Conservation (phyloP, 2,329 filamentous ascomycete genomes). For the Cryphonectria nitschkei region DNA sequence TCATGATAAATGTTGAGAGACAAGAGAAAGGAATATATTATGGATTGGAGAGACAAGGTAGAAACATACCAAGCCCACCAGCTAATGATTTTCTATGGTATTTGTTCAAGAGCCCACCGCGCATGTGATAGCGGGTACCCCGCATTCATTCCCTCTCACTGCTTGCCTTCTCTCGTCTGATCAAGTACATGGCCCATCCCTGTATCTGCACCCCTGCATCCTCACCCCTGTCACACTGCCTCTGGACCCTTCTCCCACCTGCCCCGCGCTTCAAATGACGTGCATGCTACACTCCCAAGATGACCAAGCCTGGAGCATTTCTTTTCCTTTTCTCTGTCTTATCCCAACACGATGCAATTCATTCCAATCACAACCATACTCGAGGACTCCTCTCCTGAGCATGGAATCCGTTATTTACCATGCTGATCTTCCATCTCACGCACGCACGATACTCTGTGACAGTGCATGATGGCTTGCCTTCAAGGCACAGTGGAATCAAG, state of each 20-base stretch:
- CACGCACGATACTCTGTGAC: background rate
- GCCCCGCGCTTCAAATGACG: too few species aligned
- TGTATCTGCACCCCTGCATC: too few species aligned
- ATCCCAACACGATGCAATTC: too few species aligned
- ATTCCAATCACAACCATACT: too few species aligned
- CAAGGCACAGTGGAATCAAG: background rate
- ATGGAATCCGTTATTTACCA: background rate
- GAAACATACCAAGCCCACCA: background rate
- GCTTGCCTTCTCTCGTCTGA: background rate
- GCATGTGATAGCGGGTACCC: background rate
- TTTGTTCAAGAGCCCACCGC: background rate
- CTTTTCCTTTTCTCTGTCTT: too few species aligned
- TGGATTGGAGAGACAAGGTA: background rate
- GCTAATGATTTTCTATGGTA: background rate
- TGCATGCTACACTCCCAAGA: too few species aligned
- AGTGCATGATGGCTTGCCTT: background rate
- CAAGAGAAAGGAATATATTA: background rate
- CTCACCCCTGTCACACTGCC: too few species aligned
- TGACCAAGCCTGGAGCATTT: too few species aligned
- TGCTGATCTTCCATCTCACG: background rate
- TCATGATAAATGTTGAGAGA: background rate
- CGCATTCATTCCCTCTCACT: background rate
- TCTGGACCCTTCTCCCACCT: too few species aligned
- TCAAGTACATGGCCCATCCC: background rate
- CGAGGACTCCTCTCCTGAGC: too few species aligned